Base-by-base conservation (phyloP, 306 rosid genomes). In the Begonia fuchsioides region DNA sequence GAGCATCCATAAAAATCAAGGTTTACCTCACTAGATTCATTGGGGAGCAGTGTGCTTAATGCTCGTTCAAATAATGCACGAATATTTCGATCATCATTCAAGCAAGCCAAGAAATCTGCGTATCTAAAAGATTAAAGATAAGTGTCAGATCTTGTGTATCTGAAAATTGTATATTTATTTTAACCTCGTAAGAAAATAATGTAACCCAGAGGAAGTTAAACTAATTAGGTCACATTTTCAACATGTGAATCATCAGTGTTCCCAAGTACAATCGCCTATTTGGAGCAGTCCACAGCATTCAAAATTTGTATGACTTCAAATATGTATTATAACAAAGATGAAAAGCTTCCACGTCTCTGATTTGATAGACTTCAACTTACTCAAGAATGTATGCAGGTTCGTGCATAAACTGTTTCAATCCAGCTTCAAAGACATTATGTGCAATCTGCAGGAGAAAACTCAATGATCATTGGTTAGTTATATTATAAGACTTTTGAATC, bases 21-120 rank as follows among this genome's bases (percentile, higher is more conserved):
- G 48, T 55, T 16, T 38, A 79, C 97, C 97, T 90, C 97, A 50
- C 77, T 73, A 7, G 97, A 84, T 49, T 75, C 72, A 49, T 90
- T 80, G 13, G 81, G 75, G 35, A 79, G 87, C 54, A 90, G 82
- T 19, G 93, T 60, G 67, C 97, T 90, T 54, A 90, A 55, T 46
- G 97, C 86, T 57, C 94, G 76, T 76, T 90, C 97, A 63, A 90
- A 90, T 53, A 90, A 76, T 54, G 97, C 97, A n/a, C 95, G 78
- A 60, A 90, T 81, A 59, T 90, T 84, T 71, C 79, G 79, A 71
- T 90, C 95, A 66, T 84, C 97, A 66, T 90, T 90, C 72, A 90
- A 68, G 39, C 92, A 87, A 49, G 81, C 78, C 74, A 90, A 76
- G 70, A 90, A 90, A 76, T 90, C 95, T 43, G 95, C 87, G 73